phyloP scores from a whole-genome alignment of 352 stramenopile genomes.

The Pythium angustatum region DNA sequence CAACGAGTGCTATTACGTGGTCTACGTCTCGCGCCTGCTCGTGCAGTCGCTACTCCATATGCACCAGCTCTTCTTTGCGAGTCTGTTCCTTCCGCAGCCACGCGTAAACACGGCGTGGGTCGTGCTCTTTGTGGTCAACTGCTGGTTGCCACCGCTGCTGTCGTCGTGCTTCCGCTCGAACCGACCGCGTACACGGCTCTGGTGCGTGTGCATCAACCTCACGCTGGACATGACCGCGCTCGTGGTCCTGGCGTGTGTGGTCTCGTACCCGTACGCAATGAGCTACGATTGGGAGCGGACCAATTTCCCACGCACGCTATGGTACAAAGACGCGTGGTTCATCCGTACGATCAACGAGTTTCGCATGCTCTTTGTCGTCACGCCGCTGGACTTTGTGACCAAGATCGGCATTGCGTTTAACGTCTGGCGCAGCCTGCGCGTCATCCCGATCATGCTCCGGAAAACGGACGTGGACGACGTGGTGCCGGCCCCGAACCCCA shows the following conservation, averaged over 20 bases:
- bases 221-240: slow-evolving; percentile 12
- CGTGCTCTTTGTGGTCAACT: slow-evolving; percentile 14
- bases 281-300: background rate
- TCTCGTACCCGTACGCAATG: background rate
- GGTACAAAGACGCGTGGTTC: slow-evolving; percentile 47
- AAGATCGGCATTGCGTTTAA: slow-evolving; percentile 29
- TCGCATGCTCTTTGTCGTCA: slow-evolving; percentile 34
- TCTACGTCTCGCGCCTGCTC: slow-evolving; percentile 16
- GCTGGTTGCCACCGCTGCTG: slow-evolving; percentile 16
- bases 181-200: slow-evolving; percentile 10
- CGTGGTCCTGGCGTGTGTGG: slow-evolving; percentile 3
- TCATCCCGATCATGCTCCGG: slow-evolving; percentile 19
- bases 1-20: slow-evolving; percentile 20
- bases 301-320: slow-evolving; percentile 24
- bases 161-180: slow-evolving; percentile 8
- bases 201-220: slow-evolving; percentile 20
- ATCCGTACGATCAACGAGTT: slow-evolving; percentile 49
- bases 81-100: slow-evolving; percentile 7
- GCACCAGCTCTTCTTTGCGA: slow-evolving; percentile 18
- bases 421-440: slow-evolving; percentile 4
- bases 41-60: slow-evolving; percentile 14
- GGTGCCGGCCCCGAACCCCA: background rate
- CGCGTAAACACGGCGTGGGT: slow-evolving; percentile 15
- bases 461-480: background rate
- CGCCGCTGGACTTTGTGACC: slow-evolving; percentile 25